These are phyloP conservation scores for Penicillium aurantiogriseum DNA, from an alignment of 2,329 filamentous ascomycete species.

Conservation along the genomic window DNA sequence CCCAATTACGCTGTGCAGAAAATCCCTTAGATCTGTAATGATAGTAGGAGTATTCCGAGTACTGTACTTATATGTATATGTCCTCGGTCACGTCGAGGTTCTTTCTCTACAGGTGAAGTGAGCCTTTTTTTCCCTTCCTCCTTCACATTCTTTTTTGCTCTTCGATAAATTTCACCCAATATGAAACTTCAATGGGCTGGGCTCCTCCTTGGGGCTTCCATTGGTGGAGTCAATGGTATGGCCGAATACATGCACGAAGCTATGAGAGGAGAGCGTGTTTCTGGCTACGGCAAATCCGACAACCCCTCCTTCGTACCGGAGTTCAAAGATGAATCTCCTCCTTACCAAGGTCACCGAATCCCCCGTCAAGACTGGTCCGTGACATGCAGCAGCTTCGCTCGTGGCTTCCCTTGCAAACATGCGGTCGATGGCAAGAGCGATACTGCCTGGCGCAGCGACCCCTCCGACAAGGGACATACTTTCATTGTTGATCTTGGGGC, in stretches of 20 bases:
- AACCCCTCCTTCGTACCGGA: neutral
- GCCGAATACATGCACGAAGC: conserved; percentile 10
- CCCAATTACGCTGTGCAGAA: neutral
- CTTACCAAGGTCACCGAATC: conserved; percentile 12
- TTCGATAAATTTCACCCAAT: neutral
- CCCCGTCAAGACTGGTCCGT: conserved; percentile 13
- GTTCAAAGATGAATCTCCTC: conserved; percentile 15
- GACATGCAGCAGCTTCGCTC: conserved; percentile 11
- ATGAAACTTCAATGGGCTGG: conserved; percentile 11
- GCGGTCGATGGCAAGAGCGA: conserved; percentile 5
- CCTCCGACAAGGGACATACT: conserved; percentile 4
- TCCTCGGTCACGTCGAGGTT: neutral
- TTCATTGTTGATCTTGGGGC: conserved; percentile 6
- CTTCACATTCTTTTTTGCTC: neutral
- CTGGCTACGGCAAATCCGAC: conserved; percentile 8
- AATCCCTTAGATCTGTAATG: neutral
- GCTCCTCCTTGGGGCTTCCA: conserved; percentile 5
- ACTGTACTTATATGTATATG: neutral
- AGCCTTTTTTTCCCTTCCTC: neutral
- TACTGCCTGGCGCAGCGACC: conserved; percentile 8
- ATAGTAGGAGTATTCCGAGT: neutral
- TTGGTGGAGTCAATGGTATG: conserved; percentile 9
- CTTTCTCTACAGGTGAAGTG: neutral
- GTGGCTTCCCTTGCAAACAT: conserved; percentile 1
- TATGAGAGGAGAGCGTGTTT: conserved; percentile 9